phyloP scores from a whole-genome alignment of 805 yeast species.

The Myxozyma melibiosi region DNA sequence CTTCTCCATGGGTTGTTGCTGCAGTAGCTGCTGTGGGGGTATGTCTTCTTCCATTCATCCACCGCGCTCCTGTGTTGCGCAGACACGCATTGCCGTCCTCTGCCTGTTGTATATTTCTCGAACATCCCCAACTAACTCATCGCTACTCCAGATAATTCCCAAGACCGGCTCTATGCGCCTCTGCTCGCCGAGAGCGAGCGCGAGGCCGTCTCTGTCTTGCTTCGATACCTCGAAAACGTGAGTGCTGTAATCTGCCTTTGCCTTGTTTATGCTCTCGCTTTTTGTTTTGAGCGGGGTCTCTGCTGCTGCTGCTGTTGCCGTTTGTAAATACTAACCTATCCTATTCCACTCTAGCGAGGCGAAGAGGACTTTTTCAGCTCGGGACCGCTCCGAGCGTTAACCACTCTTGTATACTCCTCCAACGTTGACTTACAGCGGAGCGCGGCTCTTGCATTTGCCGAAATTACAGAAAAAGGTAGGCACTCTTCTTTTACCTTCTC shows the following conservation, averaged over 20 bases:
- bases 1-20: slow-evolving; percentile 28
- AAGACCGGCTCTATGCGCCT: slow-evolving; percentile 66
- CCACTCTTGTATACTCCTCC: slow-evolving; percentile 91
- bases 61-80: neutral
- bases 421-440: slow-evolving; percentile 93
- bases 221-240: slow-evolving; percentile 83
- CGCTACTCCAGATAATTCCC: slow-evolving; percentile 25
- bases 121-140: neutral
- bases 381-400: slow-evolving; percentile 80
- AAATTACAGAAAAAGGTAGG: slow-evolving; percentile 83
- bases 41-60: neutral
- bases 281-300: no score
- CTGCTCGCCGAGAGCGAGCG: slow-evolving; percentile 93
- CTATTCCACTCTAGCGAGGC: slow-evolving; percentile 54
- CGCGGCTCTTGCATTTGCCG: slow-evolving; percentile 98
- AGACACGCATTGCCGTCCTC: no score
- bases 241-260: slow-evolving; percentile 8
- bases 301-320: no score
- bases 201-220: slow-evolving; percentile 87
- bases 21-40: slow-evolving; percentile 35
- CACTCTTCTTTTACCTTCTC: neutral
- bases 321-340: no score
- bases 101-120: no score
- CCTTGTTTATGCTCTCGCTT: neutral
- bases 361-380: slow-evolving; percentile 88